phyloP scores from a whole-genome alignment of 371 early-diverging fungal species.

The Rhizopus stolonifer region DNA sequence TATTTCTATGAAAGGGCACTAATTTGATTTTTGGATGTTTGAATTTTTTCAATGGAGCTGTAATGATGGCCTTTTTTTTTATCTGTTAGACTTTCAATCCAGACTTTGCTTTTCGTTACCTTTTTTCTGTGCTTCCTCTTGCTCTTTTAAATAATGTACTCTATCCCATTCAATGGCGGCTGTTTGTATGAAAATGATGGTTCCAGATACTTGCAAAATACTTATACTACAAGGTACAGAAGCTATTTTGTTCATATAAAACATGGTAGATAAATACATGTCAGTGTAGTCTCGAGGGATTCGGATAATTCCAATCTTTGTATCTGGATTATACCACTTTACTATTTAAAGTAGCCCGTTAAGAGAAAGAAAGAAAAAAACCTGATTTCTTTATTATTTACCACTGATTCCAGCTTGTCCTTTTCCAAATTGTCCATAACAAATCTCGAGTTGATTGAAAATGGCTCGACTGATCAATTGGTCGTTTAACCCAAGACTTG shows the following conservation, averaged over 20 bases:
- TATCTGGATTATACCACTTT: constrained; percentile 44
- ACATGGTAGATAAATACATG: constrained; percentile 35
- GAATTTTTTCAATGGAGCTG: constrained; percentile 28
- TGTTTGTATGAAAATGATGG: constrained; percentile 38
- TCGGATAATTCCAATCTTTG: constrained; percentile 40
- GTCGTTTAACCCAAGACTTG: constrained; percentile 22
- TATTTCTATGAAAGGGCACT: background rate
- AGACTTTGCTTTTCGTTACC: too few relatives aligned
- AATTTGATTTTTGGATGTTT: constrained; percentile 17
- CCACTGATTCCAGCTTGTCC: constrained; percentile 30
- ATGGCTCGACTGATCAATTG: constrained; percentile 21
- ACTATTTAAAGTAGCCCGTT: constrained; percentile 16
- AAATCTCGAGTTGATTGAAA: constrained; percentile 23
- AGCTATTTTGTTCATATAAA: constrained; percentile 39
- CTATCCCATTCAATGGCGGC: constrained; percentile 38
- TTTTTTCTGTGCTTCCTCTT: constrained; percentile 25
- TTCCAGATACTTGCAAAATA: constrained; percentile 39
- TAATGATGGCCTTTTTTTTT: constrained; percentile 16
- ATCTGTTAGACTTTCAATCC: too few relatives aligned
- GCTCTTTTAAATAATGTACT: constrained; percentile 33
- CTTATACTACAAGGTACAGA: constrained; percentile 31
- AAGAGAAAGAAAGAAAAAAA: too few relatives aligned
- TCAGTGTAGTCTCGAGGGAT: constrained; percentile 39
- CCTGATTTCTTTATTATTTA: background rate
- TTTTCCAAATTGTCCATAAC: constrained; percentile 43